Evolutionary conservation across 306 rosid species (phyloP).

Genomic region (Prunus mira): DNA sequence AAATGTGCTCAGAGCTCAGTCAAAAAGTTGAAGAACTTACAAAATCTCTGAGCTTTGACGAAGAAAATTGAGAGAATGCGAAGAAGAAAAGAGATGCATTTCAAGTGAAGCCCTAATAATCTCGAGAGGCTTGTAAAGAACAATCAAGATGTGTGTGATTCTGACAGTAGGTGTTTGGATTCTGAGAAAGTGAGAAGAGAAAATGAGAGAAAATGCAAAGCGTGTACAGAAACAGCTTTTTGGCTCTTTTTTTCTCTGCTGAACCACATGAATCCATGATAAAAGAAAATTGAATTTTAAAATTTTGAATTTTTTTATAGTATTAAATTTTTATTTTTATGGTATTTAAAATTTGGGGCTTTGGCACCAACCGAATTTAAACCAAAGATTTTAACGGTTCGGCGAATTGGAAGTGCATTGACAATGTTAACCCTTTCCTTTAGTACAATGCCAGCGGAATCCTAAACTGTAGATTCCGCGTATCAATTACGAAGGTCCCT

Average conservation of each 20-base stretch:
- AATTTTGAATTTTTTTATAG: slow-evolving; percentile 8
- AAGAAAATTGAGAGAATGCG: slow-evolving; percentile 17
- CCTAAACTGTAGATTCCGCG: neutral
- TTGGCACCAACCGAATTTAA: slow-evolving; percentile 53
- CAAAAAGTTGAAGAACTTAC: slow-evolving; percentile 7
- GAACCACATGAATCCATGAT: slow-evolving; percentile 23
- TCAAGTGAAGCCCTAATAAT: slow-evolving; percentile 23
- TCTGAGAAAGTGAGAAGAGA: slow-evolving; percentile 36
- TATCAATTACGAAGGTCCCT: neutral
- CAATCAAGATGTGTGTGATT: slow-evolving; percentile 23
- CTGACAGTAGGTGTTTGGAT: slow-evolving; percentile 44
- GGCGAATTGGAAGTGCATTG: slow-evolving; percentile 6
- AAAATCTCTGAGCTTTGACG: slow-evolving; percentile 24
- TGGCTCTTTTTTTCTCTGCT: slow-evolving; percentile 27
- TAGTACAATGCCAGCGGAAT: neutral
- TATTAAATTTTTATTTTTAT: slow-evolving; percentile 22
- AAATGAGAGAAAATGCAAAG: slow-evolving; percentile 33
- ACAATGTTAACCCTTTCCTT: slow-evolving; percentile 32
- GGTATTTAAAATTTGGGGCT: slow-evolving; percentile 39
- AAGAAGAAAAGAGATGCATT: slow-evolving; percentile 33
- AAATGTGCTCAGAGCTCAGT: neutral
- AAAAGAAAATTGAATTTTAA: neutral
- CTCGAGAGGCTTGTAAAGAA: slow-evolving; percentile 7
- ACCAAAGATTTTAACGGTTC: slow-evolving; percentile 28
- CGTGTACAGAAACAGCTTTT: slow-evolving; percentile 53